Evolutionary conservation across 768 basidiomycete species (phyloP).

Genomic region (Tremella fuciformis): DNA sequence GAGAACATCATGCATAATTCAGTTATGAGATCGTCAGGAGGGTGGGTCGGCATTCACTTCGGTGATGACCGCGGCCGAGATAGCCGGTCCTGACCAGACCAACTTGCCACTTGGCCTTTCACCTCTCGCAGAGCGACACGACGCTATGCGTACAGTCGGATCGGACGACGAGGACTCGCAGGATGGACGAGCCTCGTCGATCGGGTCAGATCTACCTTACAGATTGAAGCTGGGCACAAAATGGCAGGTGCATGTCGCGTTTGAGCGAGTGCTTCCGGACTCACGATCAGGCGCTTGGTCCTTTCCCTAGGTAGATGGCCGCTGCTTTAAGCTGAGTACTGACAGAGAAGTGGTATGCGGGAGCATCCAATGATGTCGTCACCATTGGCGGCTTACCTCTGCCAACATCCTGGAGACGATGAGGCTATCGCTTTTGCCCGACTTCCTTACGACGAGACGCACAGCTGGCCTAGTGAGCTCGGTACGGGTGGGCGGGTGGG

Average conservation of each 20-base stretch:
- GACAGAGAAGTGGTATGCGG: constrained; percentile 36
- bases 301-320: constrained; percentile 29
- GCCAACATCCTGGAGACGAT: constrained; percentile 7
- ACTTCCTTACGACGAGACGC: constrained; percentile 13
- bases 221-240: too few relatives aligned
- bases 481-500: constrained; percentile 28
- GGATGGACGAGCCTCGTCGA: background rate
- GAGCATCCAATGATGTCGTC: constrained; percentile 39
- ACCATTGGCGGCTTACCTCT: constrained; percentile 30
- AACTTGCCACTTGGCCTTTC: too few relatives aligned
- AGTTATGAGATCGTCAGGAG: too few relatives aligned
- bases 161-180: constrained; percentile 18
- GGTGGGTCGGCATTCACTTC: too few relatives aligned
- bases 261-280: background rate
- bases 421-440: constrained; percentile 36
- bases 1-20: too few relatives aligned
- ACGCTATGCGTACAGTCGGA: constrained; percentile 12
- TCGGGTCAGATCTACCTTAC: background rate
- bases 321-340: background rate
- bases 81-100: too few relatives aligned
- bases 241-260: background rate
- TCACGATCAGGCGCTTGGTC: constrained; percentile 32
- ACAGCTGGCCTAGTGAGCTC: constrained; percentile 40
- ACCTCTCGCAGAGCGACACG: too few relatives aligned
- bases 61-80: too few relatives aligned